These are phyloP conservation scores for Citrus cavaleriei DNA, from an alignment of 345 rosid species.

Conservation along the genomic window DNA sequence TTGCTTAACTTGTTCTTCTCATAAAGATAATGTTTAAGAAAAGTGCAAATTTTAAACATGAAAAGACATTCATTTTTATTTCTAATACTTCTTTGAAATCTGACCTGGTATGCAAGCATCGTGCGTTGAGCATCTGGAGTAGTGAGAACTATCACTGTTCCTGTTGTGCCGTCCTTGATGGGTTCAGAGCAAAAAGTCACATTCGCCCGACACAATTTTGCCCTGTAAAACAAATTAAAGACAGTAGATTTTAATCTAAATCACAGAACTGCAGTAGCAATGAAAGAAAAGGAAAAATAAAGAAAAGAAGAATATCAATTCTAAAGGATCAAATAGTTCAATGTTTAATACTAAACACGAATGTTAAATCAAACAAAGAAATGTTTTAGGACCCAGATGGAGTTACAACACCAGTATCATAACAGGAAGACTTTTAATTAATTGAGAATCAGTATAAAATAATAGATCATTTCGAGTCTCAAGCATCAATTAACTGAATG, in stretches of 20 bases:
- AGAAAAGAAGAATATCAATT: not conserved
- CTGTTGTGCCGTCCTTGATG: conserved; percentile 88
- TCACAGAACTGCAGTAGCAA: not conserved
- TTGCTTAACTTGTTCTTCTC: not conserved
- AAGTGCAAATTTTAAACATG: not conserved
- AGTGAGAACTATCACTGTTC: conserved; percentile 95
- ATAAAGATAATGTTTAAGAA: not conserved
- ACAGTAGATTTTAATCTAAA: not conserved
- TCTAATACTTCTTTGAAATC: not conserved
- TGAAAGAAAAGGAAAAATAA: not conserved
- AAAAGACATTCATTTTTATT: not conserved
- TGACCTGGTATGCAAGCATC: conserved; percentile 95
- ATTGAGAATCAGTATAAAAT: not conserved
- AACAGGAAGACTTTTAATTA: not conserved
- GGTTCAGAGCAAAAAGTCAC: conserved; percentile 82
- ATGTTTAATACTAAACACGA: not conserved
- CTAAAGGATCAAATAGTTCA: not conserved
- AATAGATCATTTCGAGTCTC: not conserved
- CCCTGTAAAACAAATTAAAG: conserved; percentile 33
- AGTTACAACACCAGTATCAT: not conserved
- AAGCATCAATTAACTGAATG: not conserved
- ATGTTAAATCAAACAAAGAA: not conserved
- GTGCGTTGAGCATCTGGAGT: conserved; percentile 97
- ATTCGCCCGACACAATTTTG: conserved; percentile 74
- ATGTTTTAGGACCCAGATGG: not conserved